phyloP scores from a whole-genome alignment of 306 rosid genomes.

The Bauhinia variegata region DNA sequence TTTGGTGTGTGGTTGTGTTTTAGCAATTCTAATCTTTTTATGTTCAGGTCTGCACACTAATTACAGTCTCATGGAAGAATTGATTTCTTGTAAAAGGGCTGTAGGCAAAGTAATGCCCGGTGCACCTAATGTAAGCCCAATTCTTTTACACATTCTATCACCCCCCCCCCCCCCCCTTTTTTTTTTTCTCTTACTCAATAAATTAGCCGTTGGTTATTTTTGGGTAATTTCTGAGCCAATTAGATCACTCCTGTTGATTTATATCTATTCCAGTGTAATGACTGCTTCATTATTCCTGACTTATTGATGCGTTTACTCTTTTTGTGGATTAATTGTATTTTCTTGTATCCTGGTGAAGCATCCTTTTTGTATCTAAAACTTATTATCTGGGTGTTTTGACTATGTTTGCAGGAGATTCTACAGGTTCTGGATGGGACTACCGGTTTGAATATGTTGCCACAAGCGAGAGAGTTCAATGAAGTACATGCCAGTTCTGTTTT shows the following conservation, averaged over 20 bases:
- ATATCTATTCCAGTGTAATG: constrained; percentile 1
- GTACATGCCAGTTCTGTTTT: constrained; percentile 51
- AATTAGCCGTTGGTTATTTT: constrained; percentile 14
- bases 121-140: constrained; percentile 82
- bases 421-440: constrained; percentile 96
- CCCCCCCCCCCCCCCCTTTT: too few relatives aligned
- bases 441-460: constrained; percentile 98
- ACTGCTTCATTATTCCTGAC: too few relatives aligned
- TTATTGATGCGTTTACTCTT: too few relatives aligned
- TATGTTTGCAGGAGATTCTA: constrained; percentile 84
- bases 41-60: constrained; percentile 98
- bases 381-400: too few relatives aligned
- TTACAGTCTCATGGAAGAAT: constrained; percentile 95
- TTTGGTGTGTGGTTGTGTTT: constrained; percentile 22
- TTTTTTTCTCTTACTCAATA: too few relatives aligned
- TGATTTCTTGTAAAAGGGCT: constrained; percentile 91
- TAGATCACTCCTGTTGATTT: constrained; percentile 17
- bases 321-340: too few relatives aligned
- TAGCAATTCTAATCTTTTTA: constrained; percentile 8
- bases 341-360: too few relatives aligned
- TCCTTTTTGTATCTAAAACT: too few relatives aligned
- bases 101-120: constrained; percentile 77
- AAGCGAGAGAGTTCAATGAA: constrained; percentile 93
- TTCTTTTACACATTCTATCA: too few relatives aligned
- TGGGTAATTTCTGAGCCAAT: constrained; percentile 27